A percentile compares a stretch with the other conserved stretches of the same genome.
phyloP scores from a whole-genome alignment of 768 basidiomycete species.

The Tricholoma hemisulphureum region DNA sequence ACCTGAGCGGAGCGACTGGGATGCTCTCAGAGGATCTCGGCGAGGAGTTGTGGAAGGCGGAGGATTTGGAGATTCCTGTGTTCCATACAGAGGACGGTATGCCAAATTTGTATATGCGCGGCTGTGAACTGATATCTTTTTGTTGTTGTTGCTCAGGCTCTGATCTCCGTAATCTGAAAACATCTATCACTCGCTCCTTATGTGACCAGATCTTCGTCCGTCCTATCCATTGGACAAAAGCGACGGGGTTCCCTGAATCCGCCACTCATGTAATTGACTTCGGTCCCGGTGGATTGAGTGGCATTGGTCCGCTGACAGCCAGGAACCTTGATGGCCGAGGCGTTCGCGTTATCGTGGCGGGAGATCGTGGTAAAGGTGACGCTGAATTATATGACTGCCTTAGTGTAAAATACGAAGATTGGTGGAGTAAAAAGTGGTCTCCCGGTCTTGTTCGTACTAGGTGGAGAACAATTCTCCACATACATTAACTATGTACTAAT shows the following conservation, averaged over 20 bases:
- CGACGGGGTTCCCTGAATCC: slow-evolving; percentile 83
- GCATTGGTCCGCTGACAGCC: slow-evolving; percentile 88
- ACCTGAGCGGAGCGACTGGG: slow-evolving; percentile 72
- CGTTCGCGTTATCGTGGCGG: slow-evolving; percentile 83
- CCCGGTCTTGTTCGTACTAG: slow-evolving; percentile 87
- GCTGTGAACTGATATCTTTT: slow-evolving; percentile 17
- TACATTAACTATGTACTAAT: slow-evolving; percentile 9
- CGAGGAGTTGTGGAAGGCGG: slow-evolving; percentile 72
- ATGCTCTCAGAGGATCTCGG: slow-evolving; percentile 74
- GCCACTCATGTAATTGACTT: slow-evolving; percentile 97
- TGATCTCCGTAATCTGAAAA: slow-evolving; percentile 69
- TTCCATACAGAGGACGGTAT: slow-evolving; percentile 91
- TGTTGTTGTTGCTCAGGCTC: slow-evolving; percentile 71
- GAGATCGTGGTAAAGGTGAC: slow-evolving; percentile 87
- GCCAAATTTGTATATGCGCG: slow-evolving; percentile 25
- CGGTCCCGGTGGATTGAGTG: slow-evolving; percentile 91
- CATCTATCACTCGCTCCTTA: slow-evolving; percentile 81
- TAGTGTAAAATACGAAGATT: slow-evolving; percentile 71
- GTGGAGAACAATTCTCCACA: slow-evolving; percentile 42
- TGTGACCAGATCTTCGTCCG: slow-evolving; percentile 92
- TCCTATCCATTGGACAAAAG: slow-evolving; percentile 91
- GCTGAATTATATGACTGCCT: slow-evolving; percentile 77
- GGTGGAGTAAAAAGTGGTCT: slow-evolving; percentile 89
- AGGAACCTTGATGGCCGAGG: slow-evolving; percentile 93
- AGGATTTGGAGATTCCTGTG: slow-evolving; percentile 78